These are phyloP conservation scores for Sclerospora graminicola DNA, from an alignment of 352 stramenopile genomes.

Conservation along the genomic window DNA sequence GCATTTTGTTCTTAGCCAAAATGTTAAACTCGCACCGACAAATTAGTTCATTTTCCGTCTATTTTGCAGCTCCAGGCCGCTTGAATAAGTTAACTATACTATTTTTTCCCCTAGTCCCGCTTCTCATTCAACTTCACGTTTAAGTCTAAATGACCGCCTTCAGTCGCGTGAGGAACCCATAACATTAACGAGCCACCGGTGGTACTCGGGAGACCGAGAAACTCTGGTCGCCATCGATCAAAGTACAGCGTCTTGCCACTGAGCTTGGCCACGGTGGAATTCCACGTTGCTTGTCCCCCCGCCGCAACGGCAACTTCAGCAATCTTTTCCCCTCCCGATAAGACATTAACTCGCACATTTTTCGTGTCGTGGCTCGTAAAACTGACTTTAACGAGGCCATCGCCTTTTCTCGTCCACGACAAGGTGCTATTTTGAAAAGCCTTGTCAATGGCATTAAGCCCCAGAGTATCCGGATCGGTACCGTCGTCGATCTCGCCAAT, in stretches of 20 bases:
- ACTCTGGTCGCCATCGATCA: conserved; percentile 45
- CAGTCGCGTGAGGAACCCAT: conserved; percentile 31
- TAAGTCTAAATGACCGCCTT: conserved; percentile 39
- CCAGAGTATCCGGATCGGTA: conserved; percentile 25
- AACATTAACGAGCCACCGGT: conserved; percentile 52
- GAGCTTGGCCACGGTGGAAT: conserved; percentile 20
- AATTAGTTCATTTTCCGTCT: too few relatives aligned
- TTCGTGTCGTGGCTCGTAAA: conserved; percentile 38
- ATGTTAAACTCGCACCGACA: too few relatives aligned
- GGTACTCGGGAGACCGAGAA: conserved; percentile 40
- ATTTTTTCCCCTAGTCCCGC: too few relatives aligned
- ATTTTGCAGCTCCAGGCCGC: too few relatives aligned
- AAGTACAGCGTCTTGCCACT: conserved; percentile 53
- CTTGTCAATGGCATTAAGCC: conserved; percentile 24
- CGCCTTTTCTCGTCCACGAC: conserved; percentile 30
- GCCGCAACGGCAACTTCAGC: conserved; percentile 29
- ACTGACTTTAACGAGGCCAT: conserved; percentile 27
- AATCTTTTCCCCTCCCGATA: conserved; percentile 35
- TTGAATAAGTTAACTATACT: too few relatives aligned
- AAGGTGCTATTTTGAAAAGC: conserved; percentile 29
- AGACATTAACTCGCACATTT: conserved; percentile 40
- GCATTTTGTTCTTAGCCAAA: too few relatives aligned
- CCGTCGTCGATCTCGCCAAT: conserved; percentile 37
- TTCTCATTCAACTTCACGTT: conserved; percentile 33
- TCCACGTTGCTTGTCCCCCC: conserved; percentile 27